Conservation (phyloP, 2,329 filamentous ascomycete genomes). For the Cladorrhinum sp. region DNA sequence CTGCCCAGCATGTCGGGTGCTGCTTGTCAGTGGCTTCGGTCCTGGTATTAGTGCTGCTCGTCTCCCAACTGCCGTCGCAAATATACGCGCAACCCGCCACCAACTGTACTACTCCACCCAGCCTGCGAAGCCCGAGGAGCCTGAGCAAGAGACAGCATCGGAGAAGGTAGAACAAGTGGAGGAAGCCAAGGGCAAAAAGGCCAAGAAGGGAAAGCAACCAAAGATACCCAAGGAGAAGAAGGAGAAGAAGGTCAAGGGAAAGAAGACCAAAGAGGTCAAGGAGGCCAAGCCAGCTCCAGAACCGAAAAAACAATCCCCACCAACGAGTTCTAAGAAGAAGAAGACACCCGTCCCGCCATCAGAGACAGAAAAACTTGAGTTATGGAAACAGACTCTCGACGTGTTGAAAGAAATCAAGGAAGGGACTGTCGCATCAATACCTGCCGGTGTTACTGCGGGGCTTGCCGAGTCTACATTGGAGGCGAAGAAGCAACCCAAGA, state of each 20-base stretch:
- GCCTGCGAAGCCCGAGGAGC: background rate
- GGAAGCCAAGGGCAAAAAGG: conserved; percentile 4
- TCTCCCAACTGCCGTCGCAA: conserved; percentile 8
- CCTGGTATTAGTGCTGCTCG: background rate
- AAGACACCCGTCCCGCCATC: background rate
- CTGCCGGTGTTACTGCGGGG: background rate
- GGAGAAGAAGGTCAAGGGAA: background rate
- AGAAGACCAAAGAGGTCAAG: conserved; percentile 9
- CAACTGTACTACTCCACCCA: conserved; percentile 9
- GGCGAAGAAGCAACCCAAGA: background rate
- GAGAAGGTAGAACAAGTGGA: background rate
- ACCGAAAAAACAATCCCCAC: conserved; percentile 7
- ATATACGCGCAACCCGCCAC: conserved; percentile 14
- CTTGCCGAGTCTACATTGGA: background rate
- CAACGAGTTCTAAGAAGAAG: background rate
- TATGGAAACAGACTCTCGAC: conserved; percentile 30
- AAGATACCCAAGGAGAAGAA: conserved; percentile 8
- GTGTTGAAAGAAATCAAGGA: conserved; percentile 28
- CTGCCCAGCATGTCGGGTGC: conserved; percentile 23
- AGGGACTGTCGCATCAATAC: background rate
- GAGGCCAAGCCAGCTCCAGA: background rate
- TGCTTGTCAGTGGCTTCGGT: conserved; percentile 10
- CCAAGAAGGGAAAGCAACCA: background rate
- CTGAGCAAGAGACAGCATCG: background rate
- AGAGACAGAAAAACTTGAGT: conserved; percentile 1